A percentile compares a stretch with the other conserved stretches of the same genome.
phyloP scores from a whole-genome alignment of 176 grass and related monocot genomes.

The Ananas comosus region DNA sequence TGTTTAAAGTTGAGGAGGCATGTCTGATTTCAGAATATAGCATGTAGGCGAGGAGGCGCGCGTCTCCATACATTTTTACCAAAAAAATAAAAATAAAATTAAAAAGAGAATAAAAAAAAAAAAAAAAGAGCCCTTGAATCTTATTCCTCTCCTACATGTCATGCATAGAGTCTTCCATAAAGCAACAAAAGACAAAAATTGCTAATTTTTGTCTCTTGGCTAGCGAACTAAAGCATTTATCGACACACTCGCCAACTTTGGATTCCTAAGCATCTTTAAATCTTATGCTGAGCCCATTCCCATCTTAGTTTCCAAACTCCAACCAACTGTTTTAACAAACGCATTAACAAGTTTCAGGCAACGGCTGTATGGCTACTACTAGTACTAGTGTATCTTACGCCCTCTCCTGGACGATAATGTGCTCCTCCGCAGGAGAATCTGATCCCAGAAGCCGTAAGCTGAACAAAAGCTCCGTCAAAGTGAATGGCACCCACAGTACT shows the following conservation, averaged over 20 bases:
- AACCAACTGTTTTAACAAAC: neutral
- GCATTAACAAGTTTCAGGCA: neutral
- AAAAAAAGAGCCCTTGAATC: no score
- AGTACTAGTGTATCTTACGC: neutral
- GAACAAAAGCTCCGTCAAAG: conserved; percentile 16
- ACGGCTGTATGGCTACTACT: conserved; percentile 8
- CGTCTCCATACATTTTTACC: no score
- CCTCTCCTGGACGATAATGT: conserved; percentile 10
- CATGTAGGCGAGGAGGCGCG: no score
- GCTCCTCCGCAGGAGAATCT: conserved; percentile 12
- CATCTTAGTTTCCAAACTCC: neutral
- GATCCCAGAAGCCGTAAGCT: neutral
- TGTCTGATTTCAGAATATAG: no score
- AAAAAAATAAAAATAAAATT: no score
- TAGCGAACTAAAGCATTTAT: neutral
- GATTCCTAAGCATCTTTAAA: conserved; percentile 1
- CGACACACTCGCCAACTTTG: conserved; percentile 19
- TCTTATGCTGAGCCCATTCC: neutral
- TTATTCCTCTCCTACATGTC: no score
- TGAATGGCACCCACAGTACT: conserved; percentile 21
- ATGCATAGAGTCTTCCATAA: no score
- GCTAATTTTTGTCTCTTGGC: conserved; percentile 21
- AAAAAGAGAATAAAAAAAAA: no score
- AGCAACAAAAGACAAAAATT: neutral
- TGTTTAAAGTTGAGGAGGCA: no score